phyloP scores from a whole-genome alignment of 2,329 filamentous ascomycete genomes.

The Aaosphaeria pasadenensis region DNA sequence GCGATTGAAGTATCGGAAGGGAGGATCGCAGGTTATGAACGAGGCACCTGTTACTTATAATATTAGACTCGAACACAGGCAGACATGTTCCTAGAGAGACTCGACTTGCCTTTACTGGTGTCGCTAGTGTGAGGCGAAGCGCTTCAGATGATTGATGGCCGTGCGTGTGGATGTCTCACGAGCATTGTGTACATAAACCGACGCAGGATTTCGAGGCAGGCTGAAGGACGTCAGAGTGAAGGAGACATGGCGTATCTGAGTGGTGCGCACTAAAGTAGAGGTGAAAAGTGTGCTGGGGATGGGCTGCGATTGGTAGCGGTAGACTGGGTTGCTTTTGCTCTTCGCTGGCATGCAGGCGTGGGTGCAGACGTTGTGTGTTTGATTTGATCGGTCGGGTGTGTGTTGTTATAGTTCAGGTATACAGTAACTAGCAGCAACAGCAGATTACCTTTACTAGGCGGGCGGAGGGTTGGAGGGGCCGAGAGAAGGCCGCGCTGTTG shows the following conservation, averaged over 20 bases:
- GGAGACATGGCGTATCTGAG: slow-evolving; percentile 16
- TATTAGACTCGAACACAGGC: not conserved
- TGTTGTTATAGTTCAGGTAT: no score
- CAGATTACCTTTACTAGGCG: no score
- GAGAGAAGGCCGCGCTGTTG: no score
- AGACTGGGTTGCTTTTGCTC: not conserved
- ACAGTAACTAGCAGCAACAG: no score
- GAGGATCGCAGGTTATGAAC: not conserved
- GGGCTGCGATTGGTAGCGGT: slow-evolving; percentile 12
- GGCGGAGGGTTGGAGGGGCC: no score
- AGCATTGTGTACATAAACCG: slow-evolving; percentile 15
- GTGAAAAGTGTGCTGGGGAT: slow-evolving; percentile 3
- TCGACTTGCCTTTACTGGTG: slow-evolving; percentile 4
- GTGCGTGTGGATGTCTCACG: slow-evolving; percentile 19
- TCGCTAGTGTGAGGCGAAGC: slow-evolving; percentile 23
- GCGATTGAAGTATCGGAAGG: slow-evolving; percentile 1
- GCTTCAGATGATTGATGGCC: slow-evolving; percentile 28
- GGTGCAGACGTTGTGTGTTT: not conserved
- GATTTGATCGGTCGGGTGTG: no score
- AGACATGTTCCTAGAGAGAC: slow-evolving; percentile 2
- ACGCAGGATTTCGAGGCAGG: slow-evolving; percentile 2
- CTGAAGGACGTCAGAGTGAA: slow-evolving; percentile 13
- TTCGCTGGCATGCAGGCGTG: not conserved
- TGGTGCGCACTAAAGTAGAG: slow-evolving; percentile 5
- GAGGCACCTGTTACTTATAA: not conserved